A percentile compares a stretch with the other conserved stretches of the same genome.
Evolutionary conservation across 2,329 filamentous ascomycete species (phyloP).

Genomic region (Lecanoromycetidae sp.): DNA sequence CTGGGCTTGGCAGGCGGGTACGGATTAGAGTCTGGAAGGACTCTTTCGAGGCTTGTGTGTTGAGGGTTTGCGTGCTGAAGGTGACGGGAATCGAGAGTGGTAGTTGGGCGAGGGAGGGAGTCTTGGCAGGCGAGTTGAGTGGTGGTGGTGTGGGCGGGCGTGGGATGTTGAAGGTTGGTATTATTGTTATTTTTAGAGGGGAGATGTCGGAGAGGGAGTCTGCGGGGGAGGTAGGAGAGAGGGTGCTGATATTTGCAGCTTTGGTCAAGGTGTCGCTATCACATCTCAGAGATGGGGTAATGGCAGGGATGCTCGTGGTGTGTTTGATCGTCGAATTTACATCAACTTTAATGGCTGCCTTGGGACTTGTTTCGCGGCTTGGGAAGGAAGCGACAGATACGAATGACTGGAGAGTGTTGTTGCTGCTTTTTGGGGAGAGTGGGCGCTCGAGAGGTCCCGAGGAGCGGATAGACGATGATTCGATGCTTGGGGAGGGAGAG

Average conservation of each 20-base stretch:
- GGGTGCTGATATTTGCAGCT: not conserved
- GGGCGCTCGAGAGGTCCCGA: not conserved
- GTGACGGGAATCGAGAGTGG: not conserved
- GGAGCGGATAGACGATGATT: not conserved
- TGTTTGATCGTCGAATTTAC: not conserved
- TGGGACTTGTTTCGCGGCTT: not conserved
- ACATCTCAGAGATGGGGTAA: not conserved
- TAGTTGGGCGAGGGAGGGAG: not conserved
- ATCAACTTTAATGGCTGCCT: not conserved
- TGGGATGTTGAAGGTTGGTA: not conserved
- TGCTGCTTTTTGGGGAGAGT: not conserved
- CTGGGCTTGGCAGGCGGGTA: not conserved
- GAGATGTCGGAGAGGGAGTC: not conserved
- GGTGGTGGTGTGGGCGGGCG: not conserved
- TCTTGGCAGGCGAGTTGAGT: not conserved
- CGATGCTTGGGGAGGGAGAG: conserved; percentile 3
- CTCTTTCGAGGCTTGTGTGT: not conserved
- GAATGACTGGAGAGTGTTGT: not conserved
- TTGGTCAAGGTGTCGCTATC: not conserved
- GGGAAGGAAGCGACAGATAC: not conserved
- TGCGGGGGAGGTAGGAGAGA: not conserved
- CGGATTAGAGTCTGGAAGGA: conserved; percentile 5
- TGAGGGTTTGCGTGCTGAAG: not conserved
- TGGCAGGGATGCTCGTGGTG: not conserved
- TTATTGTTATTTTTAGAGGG: too few relatives aligned